Conservation (phyloP, 2,329 filamentous ascomycete genomes). For the Clarireedia monteithiana region DNA sequence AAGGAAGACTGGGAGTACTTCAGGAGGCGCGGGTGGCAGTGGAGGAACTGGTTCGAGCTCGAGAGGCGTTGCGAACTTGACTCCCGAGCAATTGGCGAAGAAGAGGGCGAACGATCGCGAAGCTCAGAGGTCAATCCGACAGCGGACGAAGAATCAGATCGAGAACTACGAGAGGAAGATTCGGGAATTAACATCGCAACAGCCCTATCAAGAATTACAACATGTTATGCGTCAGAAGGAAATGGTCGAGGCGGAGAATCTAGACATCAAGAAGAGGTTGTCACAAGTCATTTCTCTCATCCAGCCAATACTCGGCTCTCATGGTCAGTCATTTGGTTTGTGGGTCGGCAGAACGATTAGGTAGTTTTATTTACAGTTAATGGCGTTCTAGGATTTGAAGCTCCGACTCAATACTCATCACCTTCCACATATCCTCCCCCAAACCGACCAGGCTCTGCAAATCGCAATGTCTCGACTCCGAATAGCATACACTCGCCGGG, state of each 20-base stretch:
- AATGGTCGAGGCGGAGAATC: conserved; percentile 69
- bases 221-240: conserved; percentile 68
- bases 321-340: conserved; percentile 21
- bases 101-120: conserved; percentile 90
- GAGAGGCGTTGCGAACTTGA: conserved; percentile 74
- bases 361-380: background rate
- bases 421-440: conserved; percentile 19
- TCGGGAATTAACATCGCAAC: conserved; percentile 64
- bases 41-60: conserved; percentile 45
- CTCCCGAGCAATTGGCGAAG: conserved; percentile 78
- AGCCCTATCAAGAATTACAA: conserved; percentile 80
- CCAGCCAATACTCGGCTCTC: conserved; percentile 44
- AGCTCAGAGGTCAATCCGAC: conserved; percentile 79
- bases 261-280: conserved; percentile 64
- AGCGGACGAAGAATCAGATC: conserved; percentile 81
- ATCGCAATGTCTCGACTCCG: conserved; percentile 33
- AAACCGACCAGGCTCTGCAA: conserved; percentile 25
- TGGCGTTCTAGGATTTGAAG: conserved; percentile 14
- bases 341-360: background rate
- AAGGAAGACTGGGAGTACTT: conserved; percentile 28
- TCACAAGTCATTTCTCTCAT: conserved; percentile 56
- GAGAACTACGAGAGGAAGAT: conserved; percentile 70
- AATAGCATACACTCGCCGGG: conserved; percentile 34
- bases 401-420: conserved; percentile 15
- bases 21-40: background rate